phyloP scores from a whole-genome alignment of 176 grass and related monocot genomes.

The Lolium perenne region DNA sequence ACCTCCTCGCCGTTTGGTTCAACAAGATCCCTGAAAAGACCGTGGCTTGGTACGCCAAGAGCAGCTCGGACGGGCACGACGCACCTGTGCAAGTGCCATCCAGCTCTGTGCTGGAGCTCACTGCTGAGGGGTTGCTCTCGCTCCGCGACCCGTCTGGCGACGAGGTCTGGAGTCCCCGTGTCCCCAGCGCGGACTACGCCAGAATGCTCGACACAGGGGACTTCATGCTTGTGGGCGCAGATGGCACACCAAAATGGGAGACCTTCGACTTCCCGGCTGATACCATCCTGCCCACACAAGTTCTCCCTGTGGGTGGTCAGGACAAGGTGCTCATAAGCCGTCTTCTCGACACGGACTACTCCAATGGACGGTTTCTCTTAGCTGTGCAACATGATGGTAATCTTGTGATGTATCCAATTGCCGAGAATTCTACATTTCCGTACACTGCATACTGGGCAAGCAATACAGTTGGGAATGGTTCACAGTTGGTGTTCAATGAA shows the following conservation, averaged over 20 bases:
- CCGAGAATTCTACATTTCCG: background rate
- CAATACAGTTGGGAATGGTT: background rate
- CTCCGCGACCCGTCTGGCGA: background rate
- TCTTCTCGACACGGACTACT: background rate
- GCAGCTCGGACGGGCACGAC: background rate
- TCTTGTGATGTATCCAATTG: background rate
- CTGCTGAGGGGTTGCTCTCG: background rate
- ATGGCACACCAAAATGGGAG: background rate
- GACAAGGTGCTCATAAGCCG: background rate
- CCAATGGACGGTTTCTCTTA: slow-evolving; percentile 14
- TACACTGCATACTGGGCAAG: background rate
- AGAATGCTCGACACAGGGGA: slow-evolving; percentile 8
- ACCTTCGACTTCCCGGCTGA: background rate
- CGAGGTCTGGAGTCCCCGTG: slow-evolving; percentile 5
- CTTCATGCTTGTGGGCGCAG: background rate
- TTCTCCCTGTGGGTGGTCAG: background rate
- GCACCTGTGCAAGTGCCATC: background rate
- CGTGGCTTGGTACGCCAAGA: background rate
- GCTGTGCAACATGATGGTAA: background rate
- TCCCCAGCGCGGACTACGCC: background rate
- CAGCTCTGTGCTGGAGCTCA: background rate
- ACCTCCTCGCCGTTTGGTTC: slow-evolving; percentile 30
- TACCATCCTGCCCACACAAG: slow-evolving; percentile 42
- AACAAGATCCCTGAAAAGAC: slow-evolving; percentile 5
- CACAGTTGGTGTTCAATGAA: slow-evolving; percentile 40